Evolutionary conservation across 768 basidiomycete genomes (phyloP).

Genomic region (Tylopilus vinaceipallidus): DNA sequence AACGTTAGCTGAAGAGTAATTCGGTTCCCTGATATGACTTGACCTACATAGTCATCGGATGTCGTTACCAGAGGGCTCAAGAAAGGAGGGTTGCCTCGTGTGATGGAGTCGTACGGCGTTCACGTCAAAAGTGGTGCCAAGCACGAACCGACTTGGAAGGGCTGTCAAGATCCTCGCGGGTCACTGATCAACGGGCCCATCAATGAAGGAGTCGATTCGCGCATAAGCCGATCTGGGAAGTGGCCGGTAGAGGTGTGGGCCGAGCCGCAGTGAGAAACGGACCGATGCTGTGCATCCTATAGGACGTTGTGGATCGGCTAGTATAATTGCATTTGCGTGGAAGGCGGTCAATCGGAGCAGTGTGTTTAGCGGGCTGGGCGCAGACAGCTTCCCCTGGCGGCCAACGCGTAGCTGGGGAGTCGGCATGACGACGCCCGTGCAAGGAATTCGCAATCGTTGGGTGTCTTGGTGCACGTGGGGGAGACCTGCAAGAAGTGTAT

Average conservation of each 20-base stretch:
- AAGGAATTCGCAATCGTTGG: neutral
- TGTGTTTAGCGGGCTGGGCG: neutral
- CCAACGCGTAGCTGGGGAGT: neutral
- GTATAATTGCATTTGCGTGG: neutral
- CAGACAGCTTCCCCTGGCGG: neutral
- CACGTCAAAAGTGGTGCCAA: conserved; percentile 1
- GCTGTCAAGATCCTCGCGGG: neutral
- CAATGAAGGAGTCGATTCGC: neutral
- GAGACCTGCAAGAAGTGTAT: neutral
- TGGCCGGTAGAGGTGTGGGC: neutral
- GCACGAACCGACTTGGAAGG: neutral
- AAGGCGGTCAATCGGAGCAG: neutral
- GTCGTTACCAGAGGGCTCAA: conserved; percentile 6
- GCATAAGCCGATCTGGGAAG: neutral
- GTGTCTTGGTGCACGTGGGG: neutral
- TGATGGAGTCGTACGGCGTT: neutral
- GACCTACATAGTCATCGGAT: neutral
- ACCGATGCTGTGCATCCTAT: neutral
- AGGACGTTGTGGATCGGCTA: neutral
- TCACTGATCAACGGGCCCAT: too few species aligned
- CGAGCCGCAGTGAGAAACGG: neutral
- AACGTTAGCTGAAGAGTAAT: neutral
- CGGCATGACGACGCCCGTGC: conserved; percentile 6
- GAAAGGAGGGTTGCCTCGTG: conserved; percentile 24
- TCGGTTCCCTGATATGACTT: conserved; percentile 10